A percentile compares a stretch with the other conserved stretches of the same genome.
Evolutionary conservation across 176 grass and related monocot genomes (phyloP).

Genomic region (Thalia dealbata): DNA sequence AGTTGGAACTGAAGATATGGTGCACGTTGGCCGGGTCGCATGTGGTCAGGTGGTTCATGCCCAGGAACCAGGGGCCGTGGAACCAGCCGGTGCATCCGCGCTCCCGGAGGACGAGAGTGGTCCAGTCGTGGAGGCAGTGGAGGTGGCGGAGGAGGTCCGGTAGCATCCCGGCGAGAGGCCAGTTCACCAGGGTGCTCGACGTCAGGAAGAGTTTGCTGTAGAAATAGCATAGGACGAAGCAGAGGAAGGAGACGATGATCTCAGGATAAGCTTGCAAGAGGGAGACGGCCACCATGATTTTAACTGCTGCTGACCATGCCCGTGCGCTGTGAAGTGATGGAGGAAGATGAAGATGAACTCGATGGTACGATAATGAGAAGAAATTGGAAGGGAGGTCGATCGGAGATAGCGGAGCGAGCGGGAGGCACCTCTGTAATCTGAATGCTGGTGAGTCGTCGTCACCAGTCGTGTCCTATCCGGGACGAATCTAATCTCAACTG

Average conservation of each 20-base stretch:
- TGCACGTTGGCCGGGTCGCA: constrained; percentile 6
- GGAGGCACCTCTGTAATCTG: too few species aligned
- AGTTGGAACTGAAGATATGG: neutral
- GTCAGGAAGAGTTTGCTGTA: neutral
- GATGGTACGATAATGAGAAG: too few species aligned
- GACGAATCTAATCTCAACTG: too few species aligned
- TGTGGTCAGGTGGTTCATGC: neutral
- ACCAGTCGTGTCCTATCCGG: too few species aligned
- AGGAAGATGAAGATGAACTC: too few species aligned
- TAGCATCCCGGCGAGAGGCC: constrained; percentile 5
- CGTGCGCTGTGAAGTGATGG: neutral
- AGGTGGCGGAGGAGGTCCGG: neutral
- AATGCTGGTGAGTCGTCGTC: too few species aligned
- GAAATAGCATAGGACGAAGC: neutral
- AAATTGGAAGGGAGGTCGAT: too few species aligned
- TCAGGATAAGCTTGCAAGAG: neutral
- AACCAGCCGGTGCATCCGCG: neutral
- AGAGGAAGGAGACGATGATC: neutral
- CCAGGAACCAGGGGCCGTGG: constrained; percentile 5
- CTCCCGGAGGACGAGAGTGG: neutral
- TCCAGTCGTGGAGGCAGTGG: neutral
- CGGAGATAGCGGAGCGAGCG: too few species aligned
- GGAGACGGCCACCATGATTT: neutral
- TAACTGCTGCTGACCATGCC: neutral
- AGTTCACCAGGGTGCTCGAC: neutral